Percentiles rank a stretch among this genome's conserved stretches.
These are phyloP conservation scores for Hypoxylon cercidicola DNA, from an alignment of 495 filamentous ascomycete species.

Conservation along the genomic window DNA sequence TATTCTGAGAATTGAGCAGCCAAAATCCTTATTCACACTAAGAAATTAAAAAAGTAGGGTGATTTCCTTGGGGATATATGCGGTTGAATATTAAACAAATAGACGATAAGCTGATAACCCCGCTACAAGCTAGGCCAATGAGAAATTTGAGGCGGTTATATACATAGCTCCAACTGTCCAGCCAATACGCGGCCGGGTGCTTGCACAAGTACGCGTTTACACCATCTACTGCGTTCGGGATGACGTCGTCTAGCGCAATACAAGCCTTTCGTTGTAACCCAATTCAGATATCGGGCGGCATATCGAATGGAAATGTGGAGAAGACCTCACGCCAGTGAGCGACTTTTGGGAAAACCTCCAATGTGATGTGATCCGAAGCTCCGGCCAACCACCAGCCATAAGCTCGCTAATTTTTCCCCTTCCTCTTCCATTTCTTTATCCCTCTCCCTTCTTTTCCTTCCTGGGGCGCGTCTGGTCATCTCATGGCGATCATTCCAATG, in stretches of 20 bases:
- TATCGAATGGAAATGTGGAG: constrained; percentile 18
- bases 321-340: constrained; percentile 27
- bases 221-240: constrained; percentile 10
- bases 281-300: constrained; percentile 22
- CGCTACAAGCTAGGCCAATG: too few species aligned
- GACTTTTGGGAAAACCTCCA: constrained; percentile 32
- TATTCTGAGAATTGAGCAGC: too few species aligned
- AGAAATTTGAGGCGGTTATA: too few species aligned
- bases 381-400: constrained; percentile 14
- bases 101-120: too few species aligned
- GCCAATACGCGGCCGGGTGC: too few species aligned
- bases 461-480: constrained; percentile 11
- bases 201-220: too few species aligned
- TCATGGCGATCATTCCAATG: constrained; percentile 15
- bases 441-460: not conserved
- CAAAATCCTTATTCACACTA: too few species aligned
- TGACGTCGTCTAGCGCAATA: constrained; percentile 28
- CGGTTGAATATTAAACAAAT: too few species aligned
- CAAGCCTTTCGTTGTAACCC: constrained; percentile 15
- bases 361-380: constrained; percentile 38
- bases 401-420: constrained; percentile 15
- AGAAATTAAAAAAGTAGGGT: too few species aligned
- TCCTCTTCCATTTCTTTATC: constrained; percentile 3
- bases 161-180: too few species aligned
- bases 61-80: too few species aligned